Evolutionary conservation across 2,329 filamentous ascomycete species (phyloP).

Genomic region (Macroventuria anomochaeta): DNA sequence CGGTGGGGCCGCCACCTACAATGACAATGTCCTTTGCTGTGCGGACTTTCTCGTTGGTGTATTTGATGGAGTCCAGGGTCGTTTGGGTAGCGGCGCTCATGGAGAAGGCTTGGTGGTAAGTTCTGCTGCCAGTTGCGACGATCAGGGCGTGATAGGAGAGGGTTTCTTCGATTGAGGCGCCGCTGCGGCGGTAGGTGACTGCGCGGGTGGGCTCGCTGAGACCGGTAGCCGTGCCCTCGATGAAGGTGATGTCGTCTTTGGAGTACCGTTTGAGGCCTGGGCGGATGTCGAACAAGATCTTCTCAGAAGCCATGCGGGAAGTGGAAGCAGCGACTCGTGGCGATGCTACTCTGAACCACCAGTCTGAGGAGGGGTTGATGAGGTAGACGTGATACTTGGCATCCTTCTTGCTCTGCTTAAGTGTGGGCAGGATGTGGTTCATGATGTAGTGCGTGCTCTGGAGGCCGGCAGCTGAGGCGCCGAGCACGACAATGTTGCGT

Average conservation of each 20-base stretch:
- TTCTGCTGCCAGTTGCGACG: slow-evolving; percentile 61
- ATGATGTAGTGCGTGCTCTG: slow-evolving; percentile 45
- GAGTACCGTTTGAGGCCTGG: slow-evolving; percentile 59
- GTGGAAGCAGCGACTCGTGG: slow-evolving; percentile 61
- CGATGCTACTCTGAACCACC: slow-evolving; percentile 61
- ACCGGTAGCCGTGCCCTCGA: slow-evolving; percentile 57
- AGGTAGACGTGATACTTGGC: slow-evolving; percentile 60
- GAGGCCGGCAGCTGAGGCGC: slow-evolving; percentile 40
- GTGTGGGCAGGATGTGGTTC: slow-evolving; percentile 43
- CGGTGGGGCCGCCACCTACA: slow-evolving; percentile 57
- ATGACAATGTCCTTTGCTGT: slow-evolving; percentile 55
- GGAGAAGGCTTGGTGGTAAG: slow-evolving; percentile 54
- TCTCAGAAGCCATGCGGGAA: slow-evolving; percentile 54
- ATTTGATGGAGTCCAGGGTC: slow-evolving; percentile 42
- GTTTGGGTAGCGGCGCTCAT: slow-evolving; percentile 43
- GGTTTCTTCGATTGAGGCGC: slow-evolving; percentile 31
- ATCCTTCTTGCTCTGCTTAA: slow-evolving; percentile 36
- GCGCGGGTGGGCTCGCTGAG: slow-evolving; percentile 54
- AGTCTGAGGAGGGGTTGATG: slow-evolving; percentile 60
- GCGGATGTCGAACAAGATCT: slow-evolving; percentile 59
- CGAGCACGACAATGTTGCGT: slow-evolving; percentile 47
- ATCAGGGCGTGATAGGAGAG: slow-evolving; percentile 62
- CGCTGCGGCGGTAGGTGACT: slow-evolving; percentile 51
- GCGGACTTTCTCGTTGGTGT: slow-evolving; percentile 44
- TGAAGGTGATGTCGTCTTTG: slow-evolving; percentile 56